Evolutionary conservation across 352 stramenopile species (phyloP), one percentile per base, ranked within the genome.

Genomic region (Globisporangium orthogonon): DNA sequence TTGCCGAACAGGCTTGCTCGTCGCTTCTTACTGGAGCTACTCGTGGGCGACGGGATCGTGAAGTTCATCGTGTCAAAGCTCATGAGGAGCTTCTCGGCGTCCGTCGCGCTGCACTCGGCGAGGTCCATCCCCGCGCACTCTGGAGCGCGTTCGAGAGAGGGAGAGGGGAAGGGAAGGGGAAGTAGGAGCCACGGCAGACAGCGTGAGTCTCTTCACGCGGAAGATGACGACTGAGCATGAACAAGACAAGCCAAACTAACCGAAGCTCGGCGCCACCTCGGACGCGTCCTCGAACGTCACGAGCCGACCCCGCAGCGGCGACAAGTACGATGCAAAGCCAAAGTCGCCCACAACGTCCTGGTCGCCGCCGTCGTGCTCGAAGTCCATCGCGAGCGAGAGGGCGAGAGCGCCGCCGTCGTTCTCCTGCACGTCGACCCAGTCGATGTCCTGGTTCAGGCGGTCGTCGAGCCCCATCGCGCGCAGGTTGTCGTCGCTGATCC

Each of bases 1-100:
- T 76, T 76, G 11, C 56, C 59, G 44, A 87, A 84, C 44, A 74
- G 45, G 45, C 63, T 71, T 1, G 61, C 61, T 28, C 75, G 50
- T 11, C 50, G 71, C 50, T 77, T 79, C 62, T 59, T 75, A 46
- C 65, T 85, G 2, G 77, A 81, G 45, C 67, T 73, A 54, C 67
- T 87, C 18, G 81, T 90, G 7, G 83, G 83, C 31, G 83, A 93
- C 52, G 83, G 83, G 54, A 88, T 86, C 46, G 74, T 84, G 55
- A 91, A 93, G 56, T 77, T 70, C 83, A 93, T 93, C 44, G 83
- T 93, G 56, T 93, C 83, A 62, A 93, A 93, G 65, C 83, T 91
- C 83, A 93, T 93, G 56, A 93, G 67, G 55, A 93, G 76, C 74
- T 84, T 87, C 56, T 93, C 83, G 1, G 77, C 81, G 58, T 89